Evolutionary conservation across 805 yeast genomes (phyloP), one percentile per base, ranked within the genome.

Genomic region (Saccharomycopsis vini): DNA sequence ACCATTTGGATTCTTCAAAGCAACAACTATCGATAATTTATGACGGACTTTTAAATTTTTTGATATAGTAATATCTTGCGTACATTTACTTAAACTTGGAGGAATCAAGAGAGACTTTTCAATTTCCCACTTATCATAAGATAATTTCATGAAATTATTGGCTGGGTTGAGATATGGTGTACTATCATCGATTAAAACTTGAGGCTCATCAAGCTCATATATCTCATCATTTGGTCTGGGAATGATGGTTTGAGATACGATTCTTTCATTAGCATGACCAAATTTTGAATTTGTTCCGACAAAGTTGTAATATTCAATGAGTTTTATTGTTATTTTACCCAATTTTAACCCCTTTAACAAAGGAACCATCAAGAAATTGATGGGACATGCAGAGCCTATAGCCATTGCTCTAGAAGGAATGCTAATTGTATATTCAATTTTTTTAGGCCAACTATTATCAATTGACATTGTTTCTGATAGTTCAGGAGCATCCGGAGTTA

Each of bases 361-460:
- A 0, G 98, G 97, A 2, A 81, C 82, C 53, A 90, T 58, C 50
- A 76, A 67, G 53, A 90, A 68, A 52, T 77, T 73, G 5, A 90
- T 71, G 2, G 86, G 83, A 4, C 82, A 68, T 0, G 75, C 64
- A 0, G 95, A 79, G 1, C 98, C 98, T 35, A 92, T 79, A 0
- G 97, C 94, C 20, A 87, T 73, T 0, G 97, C 95, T 55, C 85
- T 81, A 21, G 86, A 71, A 0, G 97, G 97, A 4, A 85, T 79
- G 42, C 85, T 81, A 47, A 92, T 77, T 2, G 87, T 74, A 60
- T 90, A 90, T 56, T 90, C 97, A 26, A 90, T 86, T 58, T 92
- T 92, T 37, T 78, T 68, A 2, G 97, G 97, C 97, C 97, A 90
- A 1, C 89, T 80, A 59, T 90, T 90, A 57, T 88, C 95, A 26